phyloP scores from a whole-genome alignment of 805 yeast species.

The Saturnispora kantuleensis region DNA sequence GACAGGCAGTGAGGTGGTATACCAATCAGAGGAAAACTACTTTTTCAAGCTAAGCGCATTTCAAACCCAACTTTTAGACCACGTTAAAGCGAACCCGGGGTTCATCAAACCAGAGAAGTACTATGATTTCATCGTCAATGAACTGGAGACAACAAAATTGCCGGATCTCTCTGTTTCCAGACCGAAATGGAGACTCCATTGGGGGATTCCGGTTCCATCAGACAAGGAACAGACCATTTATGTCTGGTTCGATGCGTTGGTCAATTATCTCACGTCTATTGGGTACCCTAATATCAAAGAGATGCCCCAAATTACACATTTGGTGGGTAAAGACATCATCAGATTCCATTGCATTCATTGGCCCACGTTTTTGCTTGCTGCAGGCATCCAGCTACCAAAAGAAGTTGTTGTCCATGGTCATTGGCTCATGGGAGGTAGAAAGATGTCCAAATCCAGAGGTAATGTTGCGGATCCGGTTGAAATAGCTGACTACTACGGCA shows the following conservation, averaged over 20 bases:
- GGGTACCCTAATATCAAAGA: constrained; percentile 40
- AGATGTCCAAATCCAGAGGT: constrained; percentile 90
- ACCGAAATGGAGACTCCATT: constrained; percentile 62
- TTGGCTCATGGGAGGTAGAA: constrained; percentile 82
- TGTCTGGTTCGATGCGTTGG: constrained; percentile 95
- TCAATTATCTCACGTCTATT: constrained; percentile 66
- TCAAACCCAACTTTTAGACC: constrained; percentile 40
- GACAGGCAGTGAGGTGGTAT: constrained; percentile 64
- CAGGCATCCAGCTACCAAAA: constrained; percentile 57
- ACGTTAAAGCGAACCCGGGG: constrained; percentile 37
- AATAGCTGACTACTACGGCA: constrained; percentile 52
- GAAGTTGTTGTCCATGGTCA: constrained; percentile 86
- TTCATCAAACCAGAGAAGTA: constrained; percentile 62
- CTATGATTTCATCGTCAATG: constrained; percentile 44
- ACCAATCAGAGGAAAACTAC: constrained; percentile 75
- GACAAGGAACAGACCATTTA: constrained; percentile 73
- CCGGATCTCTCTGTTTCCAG: constrained; percentile 80
- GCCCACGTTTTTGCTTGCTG: constrained; percentile 88
- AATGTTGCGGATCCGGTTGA: constrained; percentile 87
- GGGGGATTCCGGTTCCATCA: constrained; percentile 89
- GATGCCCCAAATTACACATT: constrained; percentile 40
- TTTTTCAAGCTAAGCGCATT: constrained; percentile 69
- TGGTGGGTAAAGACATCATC: constrained; percentile 86
- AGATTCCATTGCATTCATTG: constrained; percentile 88
- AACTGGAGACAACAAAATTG: constrained; percentile 39